These are phyloP conservation scores for Misopates orontium DNA, from an alignment of 257 asterid species.

Conservation along the genomic window DNA sequence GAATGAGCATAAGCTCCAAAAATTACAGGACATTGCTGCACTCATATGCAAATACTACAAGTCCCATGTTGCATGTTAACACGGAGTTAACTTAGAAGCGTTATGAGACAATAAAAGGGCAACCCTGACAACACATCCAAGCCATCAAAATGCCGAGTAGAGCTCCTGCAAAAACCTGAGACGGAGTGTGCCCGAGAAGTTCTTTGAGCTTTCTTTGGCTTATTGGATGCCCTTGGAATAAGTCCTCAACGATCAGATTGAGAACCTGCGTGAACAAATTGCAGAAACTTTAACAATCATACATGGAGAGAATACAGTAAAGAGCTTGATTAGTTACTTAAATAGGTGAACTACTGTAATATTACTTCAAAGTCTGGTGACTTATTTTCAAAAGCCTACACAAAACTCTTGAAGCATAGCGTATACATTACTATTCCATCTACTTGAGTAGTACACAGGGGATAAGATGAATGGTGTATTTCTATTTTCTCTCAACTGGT, in stretches of 20 bases:
- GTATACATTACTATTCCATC: too few species aligned
- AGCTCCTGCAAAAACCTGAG: constrained; percentile 91
- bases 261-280: constrained; percentile 52
- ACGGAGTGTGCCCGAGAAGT: constrained; percentile 91
- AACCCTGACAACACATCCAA: constrained; percentile 66
- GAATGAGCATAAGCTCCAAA: neutral
- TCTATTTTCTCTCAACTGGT: neutral
- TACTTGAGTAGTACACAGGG: too few species aligned
- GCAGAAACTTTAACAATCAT: neutral
- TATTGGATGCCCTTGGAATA: constrained; percentile 90
- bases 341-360: neutral
- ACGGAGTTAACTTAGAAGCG: constrained; percentile 8
- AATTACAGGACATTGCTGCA: neutral
- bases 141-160: constrained; percentile 72
- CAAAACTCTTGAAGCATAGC: too few species aligned
- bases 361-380: too few species aligned
- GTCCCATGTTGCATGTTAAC: neutral
- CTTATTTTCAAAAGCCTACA: too few species aligned
- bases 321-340: neutral
- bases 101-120: constrained; percentile 33
- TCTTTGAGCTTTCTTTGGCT: constrained; percentile 93
- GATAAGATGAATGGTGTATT: neutral
- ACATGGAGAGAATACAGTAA: neutral
- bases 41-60: neutral
- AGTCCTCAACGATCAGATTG: constrained; percentile 75